phyloP scores from a whole-genome alignment of 805 yeast species.

The Zygosaccharomyces lentus region DNA sequence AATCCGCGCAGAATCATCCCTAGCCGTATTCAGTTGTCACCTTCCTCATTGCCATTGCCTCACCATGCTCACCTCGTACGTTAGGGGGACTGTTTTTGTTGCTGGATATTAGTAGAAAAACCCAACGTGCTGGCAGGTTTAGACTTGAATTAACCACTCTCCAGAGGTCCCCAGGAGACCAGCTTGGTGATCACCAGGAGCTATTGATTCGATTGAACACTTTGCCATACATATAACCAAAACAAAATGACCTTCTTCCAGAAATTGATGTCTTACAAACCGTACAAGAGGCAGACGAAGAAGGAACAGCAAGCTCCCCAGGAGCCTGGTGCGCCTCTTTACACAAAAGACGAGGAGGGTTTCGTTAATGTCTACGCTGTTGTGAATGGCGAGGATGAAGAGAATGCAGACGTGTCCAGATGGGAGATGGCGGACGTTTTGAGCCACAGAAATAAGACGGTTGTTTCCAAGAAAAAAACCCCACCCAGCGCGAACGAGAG shows the following conservation, averaged over 20 bases:
- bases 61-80: constrained; percentile 4
- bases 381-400: constrained; percentile 9
- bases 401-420: constrained; percentile 21
- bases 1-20: neutral
- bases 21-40: neutral
- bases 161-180: neutral
- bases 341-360: constrained; percentile 16
- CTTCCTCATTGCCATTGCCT: neutral
- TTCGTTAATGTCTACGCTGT: constrained; percentile 14
- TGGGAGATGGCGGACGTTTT: constrained; percentile 24
- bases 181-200: neutral
- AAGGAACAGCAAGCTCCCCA: constrained; percentile 4
- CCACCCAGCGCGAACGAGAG: neutral
- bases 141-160: neutral
- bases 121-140: constrained; percentile 1
- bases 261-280: neutral
- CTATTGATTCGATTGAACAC: neutral
- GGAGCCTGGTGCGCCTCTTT: constrained; percentile 1
- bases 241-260: constrained; percentile 1
- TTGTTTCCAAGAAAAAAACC: neutral
- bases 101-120: neutral
- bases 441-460: constrained; percentile 5
- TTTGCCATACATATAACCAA: neutral
- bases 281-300: constrained; percentile 4
- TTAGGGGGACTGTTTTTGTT: constrained; percentile 7